Base-by-base conservation (phyloP, 306 rosid species). In the Acacia melanoxylon region DNA sequence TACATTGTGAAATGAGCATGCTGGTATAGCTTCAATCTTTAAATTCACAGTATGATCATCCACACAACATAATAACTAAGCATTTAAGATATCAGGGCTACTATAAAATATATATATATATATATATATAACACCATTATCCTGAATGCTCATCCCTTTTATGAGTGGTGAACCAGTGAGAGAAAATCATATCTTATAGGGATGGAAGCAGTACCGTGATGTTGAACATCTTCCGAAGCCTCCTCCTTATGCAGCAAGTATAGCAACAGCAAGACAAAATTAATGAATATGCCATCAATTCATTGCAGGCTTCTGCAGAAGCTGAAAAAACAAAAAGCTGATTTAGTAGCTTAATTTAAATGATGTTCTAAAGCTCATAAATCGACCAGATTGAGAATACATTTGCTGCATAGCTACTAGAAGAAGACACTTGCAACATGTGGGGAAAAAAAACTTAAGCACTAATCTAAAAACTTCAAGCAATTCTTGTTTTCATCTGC, bases 211-310 rank as follows among this genome's bases (percentile, higher is more conserved):
- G 70, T 93, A 96, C 99, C 91, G 87, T 83, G 85, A 96, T 96
- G 86, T 93, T 96, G 80, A 93, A 70, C 78, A 74, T 83, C 86
- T 86, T 91, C 82, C 99, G 95, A 61, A 96, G 97, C 78, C 92
- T 93, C 83, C 94, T 93, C 87, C 99, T 91, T 46, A 93, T 83
- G 73, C 96, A 91, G 85, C 99, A 93, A 13, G 99, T 96, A 74
- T 96, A 93, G 89, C 99, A 96, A 84, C 98, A 96, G 85, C 99
- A 96, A 19, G 98, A 92, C 76, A 92, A 78, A 73, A 96, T 52
- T 78, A 96, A 82, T 1, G 98, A 91, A 90, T 96, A 96, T 42
- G 94, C 97, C 94, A 96, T 82, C 90, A 96, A 88, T 25, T 96
- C 99, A 44, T 96, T 96, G 78, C 94, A 96, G 49, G 90, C 94